Evolutionary conservation across 2,329 filamentous ascomycete genomes (phyloP).

Genomic region (Hortaea sp.): DNA sequence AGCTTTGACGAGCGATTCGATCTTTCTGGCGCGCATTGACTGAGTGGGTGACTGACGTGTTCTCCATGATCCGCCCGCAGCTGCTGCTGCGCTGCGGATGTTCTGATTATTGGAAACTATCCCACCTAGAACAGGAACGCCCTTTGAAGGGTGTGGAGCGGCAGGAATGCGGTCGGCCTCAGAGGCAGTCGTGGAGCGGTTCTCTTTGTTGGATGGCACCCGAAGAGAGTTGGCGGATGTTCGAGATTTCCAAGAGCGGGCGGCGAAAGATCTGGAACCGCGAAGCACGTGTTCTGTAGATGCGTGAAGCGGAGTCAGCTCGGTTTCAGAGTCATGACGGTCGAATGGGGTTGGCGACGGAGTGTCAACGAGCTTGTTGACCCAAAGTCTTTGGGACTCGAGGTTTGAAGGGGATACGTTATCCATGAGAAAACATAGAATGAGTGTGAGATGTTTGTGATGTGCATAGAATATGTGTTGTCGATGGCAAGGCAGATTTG

Average conservation of each 20-base stretch:
- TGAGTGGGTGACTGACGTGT: slow-evolving; percentile 37
- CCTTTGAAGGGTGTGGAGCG: slow-evolving; percentile 4
- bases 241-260: slow-evolving; percentile 26
- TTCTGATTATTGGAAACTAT: slow-evolving; percentile 24
- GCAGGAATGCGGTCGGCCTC: slow-evolving; percentile 10
- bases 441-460: too few relatives aligned
- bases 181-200: slow-evolving; percentile 13
- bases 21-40: slow-evolving; percentile 40
- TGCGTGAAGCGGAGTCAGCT: slow-evolving; percentile 11
- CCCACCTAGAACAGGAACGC: slow-evolving; percentile 21
- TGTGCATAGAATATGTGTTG: too few relatives aligned
- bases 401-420: slow-evolving; percentile 1
- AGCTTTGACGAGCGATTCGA: slow-evolving; percentile 40
- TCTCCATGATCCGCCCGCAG: slow-evolving; percentile 7
- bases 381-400: slow-evolving; percentile 7
- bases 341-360: slow-evolving; percentile 5
- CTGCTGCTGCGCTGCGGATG: slow-evolving; percentile 6
- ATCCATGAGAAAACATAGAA: neutral
- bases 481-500: too few relatives aligned
- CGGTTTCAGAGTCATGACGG: neutral
- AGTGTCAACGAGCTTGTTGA: slow-evolving; percentile 13
- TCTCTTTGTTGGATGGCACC: slow-evolving; percentile 24
- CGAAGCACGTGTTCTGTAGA: slow-evolving; percentile 28
- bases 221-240: slow-evolving; percentile 19
- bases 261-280: slow-evolving; percentile 26